Percentiles rank a stretch among this genome's conserved stretches.
phyloP scores from a whole-genome alignment of 1,284 basidiomycete genomes.

The Xanthoconium separans region DNA sequence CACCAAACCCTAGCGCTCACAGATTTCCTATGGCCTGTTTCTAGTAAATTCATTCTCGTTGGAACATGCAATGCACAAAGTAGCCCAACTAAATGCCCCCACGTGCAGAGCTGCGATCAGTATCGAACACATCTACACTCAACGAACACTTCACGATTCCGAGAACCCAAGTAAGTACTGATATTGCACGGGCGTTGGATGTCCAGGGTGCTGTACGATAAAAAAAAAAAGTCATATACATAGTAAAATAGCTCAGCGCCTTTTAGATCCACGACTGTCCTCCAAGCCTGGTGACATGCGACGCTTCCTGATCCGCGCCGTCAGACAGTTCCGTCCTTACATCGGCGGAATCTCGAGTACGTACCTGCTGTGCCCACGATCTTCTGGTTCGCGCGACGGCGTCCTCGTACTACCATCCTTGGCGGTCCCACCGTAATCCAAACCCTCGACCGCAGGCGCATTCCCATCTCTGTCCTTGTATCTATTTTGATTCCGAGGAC shows the following conservation, averaged over 20 bases:
- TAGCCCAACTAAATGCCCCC: background rate
- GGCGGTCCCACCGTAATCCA: conserved; percentile 72
- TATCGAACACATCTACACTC: background rate
- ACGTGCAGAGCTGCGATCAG: no score
- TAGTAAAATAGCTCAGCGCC: conserved; percentile 48
- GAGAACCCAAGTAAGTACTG: background rate
- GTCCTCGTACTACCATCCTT: conserved; percentile 45
- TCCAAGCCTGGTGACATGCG: conserved; percentile 60
- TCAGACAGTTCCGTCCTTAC: conserved; percentile 10
- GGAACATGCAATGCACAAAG: background rate
- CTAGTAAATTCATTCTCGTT: no score
- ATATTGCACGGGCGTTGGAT: conserved; percentile 5
- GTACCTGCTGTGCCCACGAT: conserved; percentile 51
- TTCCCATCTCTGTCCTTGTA: conserved; percentile 84
- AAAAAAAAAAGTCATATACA: conserved; percentile 21
- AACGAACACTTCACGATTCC: background rate
- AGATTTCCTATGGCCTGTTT: no score
- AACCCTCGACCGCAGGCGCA: conserved; percentile 75
- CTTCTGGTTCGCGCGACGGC: conserved; percentile 58
- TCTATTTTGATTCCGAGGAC: conserved; percentile 81
- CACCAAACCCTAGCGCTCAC: no score
- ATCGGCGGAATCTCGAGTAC: background rate
- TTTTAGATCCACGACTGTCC: conserved; percentile 57
- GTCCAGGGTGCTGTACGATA: conserved; percentile 26
- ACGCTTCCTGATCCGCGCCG: conserved; percentile 46